These are phyloP conservation scores for Leccinellum albellum DNA, from an alignment of 768 basidiomycete genomes.

Conservation along the genomic window DNA sequence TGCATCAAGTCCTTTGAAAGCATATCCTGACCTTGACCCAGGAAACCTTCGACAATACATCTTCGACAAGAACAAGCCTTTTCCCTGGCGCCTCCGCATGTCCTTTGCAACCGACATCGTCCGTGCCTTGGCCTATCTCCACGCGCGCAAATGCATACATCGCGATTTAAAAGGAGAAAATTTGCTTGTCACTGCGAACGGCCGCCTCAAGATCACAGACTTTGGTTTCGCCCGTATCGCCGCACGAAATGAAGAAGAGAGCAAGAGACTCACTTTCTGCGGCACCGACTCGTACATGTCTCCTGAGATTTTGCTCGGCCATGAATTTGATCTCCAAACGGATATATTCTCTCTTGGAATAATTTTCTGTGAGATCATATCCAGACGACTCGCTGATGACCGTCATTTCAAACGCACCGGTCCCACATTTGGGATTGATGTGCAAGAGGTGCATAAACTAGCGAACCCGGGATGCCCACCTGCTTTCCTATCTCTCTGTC, in stretches of 20 bases:
- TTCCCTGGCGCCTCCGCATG: slow-evolving; percentile 91
- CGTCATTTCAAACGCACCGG: slow-evolving; percentile 70
- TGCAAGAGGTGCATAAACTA: slow-evolving; percentile 61
- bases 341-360: slow-evolving; percentile 94
- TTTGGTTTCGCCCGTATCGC: slow-evolving; percentile 97
- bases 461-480: slow-evolving; percentile 76
- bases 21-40: slow-evolving; percentile 9
- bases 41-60: slow-evolving; percentile 87
- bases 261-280: slow-evolving; percentile 78
- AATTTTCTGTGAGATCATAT: slow-evolving; percentile 88
- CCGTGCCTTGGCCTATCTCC: slow-evolving; percentile 94
- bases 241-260: slow-evolving; percentile 87
- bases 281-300: slow-evolving; percentile 97
- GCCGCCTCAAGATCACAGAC: slow-evolving; percentile 96
- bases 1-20: not conserved
- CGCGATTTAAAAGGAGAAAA: slow-evolving; percentile 98
- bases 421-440: slow-evolving; percentile 76
- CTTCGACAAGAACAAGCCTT: slow-evolving; percentile 73
- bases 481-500: slow-evolving; percentile 68
- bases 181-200: slow-evolving; percentile 89
- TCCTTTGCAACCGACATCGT: slow-evolving; percentile 95
- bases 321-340: slow-evolving; percentile 89
- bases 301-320: slow-evolving; percentile 88
- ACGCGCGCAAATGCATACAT: slow-evolving; percentile 86
- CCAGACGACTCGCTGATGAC: slow-evolving; percentile 83